Evolutionary conservation across 305 asterid genomes (phyloP).

Genomic region (Solanum hybrid): DNA sequence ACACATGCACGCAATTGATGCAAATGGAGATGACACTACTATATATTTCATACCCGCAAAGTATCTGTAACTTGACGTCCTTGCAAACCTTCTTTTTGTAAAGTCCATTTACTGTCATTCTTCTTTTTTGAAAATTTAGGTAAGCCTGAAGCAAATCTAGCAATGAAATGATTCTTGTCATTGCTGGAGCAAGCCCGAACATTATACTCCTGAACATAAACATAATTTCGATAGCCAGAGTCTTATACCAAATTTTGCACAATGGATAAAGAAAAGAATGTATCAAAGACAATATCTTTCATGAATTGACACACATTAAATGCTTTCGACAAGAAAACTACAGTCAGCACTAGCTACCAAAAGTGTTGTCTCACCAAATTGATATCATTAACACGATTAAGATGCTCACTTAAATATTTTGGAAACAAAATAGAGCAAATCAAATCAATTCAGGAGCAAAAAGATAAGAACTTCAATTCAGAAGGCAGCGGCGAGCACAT

Average conservation of each 20-base stretch:
- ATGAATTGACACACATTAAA: not conserved
- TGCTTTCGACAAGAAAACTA: not conserved
- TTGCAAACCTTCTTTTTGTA: constrained; percentile 89
- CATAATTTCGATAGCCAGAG: not conserved
- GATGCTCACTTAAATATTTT: not conserved
- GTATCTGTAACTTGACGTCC: constrained; percentile 91
- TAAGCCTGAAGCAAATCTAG: constrained; percentile 77
- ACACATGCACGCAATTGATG: not conserved
- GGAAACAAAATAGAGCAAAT: not conserved
- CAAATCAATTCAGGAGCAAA: not conserved
- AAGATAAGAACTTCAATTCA: not conserved
- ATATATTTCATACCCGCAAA: constrained; percentile 53
- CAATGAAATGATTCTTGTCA: constrained; percentile 82
- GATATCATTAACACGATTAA: not conserved
- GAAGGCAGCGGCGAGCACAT: not conserved
- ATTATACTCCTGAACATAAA: constrained; percentile 58
- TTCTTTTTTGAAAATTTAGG: constrained; percentile 76
- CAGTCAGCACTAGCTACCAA: not conserved
- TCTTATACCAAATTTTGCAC: not conserved
- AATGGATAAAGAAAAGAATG: not conserved
- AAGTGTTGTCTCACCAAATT: not conserved
- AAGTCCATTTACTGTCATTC: constrained; percentile 79
- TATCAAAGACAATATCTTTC: not conserved
- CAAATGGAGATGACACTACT: not conserved
- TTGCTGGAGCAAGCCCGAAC: constrained; percentile 69